Evolutionary conservation across 163 green algal species (phyloP).

Genomic region (Volvox carteri): DNA sequence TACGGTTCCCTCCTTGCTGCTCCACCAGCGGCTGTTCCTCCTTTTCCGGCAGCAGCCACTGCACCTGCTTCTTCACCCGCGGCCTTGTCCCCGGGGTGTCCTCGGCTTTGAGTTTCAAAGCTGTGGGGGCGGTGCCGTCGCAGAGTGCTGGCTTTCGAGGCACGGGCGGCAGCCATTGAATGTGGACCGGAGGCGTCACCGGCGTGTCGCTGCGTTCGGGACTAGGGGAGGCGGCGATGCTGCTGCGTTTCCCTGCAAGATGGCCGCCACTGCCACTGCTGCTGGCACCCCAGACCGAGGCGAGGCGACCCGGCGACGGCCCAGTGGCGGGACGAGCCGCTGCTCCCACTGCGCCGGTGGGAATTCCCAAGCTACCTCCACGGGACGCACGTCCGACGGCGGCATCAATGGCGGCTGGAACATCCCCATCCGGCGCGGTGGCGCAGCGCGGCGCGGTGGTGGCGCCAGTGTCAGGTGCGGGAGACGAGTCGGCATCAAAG

Average conservation of each 20-base stretch:
- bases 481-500: not conserved
- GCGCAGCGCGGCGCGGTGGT: not conserved
- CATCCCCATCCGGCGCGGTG: not conserved
- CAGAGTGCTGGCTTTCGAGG: not conserved
- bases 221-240: not conserved
- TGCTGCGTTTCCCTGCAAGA: not conserved
- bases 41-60: not conserved
- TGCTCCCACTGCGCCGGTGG: not conserved
- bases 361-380: no score
- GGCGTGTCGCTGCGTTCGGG: not conserved
- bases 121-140: not conserved
- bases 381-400: no score
- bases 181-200: not conserved
- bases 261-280: not conserved
- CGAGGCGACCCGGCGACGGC: no score
- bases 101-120: no score
- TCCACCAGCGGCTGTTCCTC: no score
- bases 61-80: not conserved
- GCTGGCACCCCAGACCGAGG: no score
- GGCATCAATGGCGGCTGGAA: no score
- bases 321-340: no score
- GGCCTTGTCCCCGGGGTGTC: no score
- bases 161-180: slow-evolving; percentile 4
- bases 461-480: not conserved
- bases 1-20: no score